Evolutionary conservation across 2,329 filamentous ascomycete species (phyloP).

Genomic region (Mycogone perniciosa): DNA sequence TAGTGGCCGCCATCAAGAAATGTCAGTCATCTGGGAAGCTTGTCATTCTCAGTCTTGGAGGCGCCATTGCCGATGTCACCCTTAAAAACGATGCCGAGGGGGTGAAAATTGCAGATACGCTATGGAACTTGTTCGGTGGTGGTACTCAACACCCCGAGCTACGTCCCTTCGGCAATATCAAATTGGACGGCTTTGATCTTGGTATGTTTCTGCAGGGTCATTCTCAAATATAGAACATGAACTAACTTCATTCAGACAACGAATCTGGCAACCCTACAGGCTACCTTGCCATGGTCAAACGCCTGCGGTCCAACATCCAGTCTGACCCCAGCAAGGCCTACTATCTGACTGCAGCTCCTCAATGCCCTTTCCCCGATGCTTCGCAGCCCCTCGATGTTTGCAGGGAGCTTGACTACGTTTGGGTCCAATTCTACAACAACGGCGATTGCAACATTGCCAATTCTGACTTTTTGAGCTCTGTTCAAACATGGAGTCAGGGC

Average conservation of each 20-base stretch:
- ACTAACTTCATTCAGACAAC: slow-evolving; percentile 5
- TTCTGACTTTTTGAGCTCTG: slow-evolving; percentile 51
- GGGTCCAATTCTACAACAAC: slow-evolving; percentile 63
- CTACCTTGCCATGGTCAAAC: slow-evolving; percentile 55
- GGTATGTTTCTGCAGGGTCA: neutral
- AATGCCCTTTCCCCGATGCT: slow-evolving; percentile 56
- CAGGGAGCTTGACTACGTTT: slow-evolving; percentile 42
- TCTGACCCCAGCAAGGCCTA: slow-evolving; percentile 2
- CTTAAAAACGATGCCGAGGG: slow-evolving; percentile 39
- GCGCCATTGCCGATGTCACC: slow-evolving; percentile 60
- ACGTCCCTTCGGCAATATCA: slow-evolving; percentile 58
- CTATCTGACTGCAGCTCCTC: slow-evolving; percentile 3
- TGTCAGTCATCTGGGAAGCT: slow-evolving; percentile 63
- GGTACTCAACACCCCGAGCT: slow-evolving; percentile 34
- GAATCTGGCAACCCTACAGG: slow-evolving; percentile 56
- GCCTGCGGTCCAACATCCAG: slow-evolving; percentile 44
- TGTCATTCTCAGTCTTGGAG: slow-evolving; percentile 63
- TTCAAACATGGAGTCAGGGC: slow-evolving; percentile 56
- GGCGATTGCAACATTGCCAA: slow-evolving; percentile 49
- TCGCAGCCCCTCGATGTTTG: slow-evolving; percentile 27
- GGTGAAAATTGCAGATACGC: slow-evolving; percentile 46
- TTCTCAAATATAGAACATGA: neutral
- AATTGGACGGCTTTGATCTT: slow-evolving; percentile 67
- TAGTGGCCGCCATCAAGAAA: slow-evolving; percentile 31
- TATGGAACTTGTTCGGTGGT: slow-evolving; percentile 62